Percentiles rank a stretch among this genome's conserved stretches.
Conservation (phyloP, 2,329 filamentous ascomycete species). For the Curvularia sp. region DNA sequence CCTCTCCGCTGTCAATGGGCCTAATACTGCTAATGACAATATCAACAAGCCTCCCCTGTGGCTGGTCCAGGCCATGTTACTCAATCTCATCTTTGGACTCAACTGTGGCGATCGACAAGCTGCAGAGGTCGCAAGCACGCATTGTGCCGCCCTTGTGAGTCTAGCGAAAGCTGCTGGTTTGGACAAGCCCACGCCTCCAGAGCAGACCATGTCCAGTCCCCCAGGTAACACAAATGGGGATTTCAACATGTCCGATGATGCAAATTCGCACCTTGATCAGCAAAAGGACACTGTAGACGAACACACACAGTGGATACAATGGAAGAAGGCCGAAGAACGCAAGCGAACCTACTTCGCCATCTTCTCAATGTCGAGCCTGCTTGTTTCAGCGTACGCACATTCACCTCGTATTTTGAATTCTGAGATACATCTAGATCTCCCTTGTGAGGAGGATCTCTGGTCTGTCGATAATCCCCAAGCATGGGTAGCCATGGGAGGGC, state of each 20-base stretch:
- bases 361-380: constrained; percentile 87
- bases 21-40: constrained; percentile 62
- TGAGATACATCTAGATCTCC: constrained; percentile 86
- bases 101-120: constrained; percentile 91
- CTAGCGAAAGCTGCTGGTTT: constrained; percentile 89
- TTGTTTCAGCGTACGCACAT: constrained; percentile 93
- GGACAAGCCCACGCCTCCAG: constrained; percentile 57
- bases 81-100: constrained; percentile 95
- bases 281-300: constrained; percentile 60
- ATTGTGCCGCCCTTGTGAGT: constrained; percentile 89
- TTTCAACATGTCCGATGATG: constrained; percentile 62
- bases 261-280: constrained; percentile 35
- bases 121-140: constrained; percentile 89
- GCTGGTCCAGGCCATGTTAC: constrained; percentile 95
- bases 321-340: constrained; percentile 87
- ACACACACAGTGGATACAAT: constrained; percentile 82
- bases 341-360: constrained; percentile 92
- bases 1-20: constrained; percentile 67
- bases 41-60: constrained; percentile 81
- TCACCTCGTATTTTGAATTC: constrained; percentile 91
- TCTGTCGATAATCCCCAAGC: constrained; percentile 80
- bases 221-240: constrained; percentile 55
- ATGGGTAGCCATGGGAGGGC: constrained; percentile 80
- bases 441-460: constrained; percentile 93
- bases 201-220: constrained; percentile 29